Evolutionary conservation across 441 rosid genomes (phyloP).

Genomic region (Populus hybrid): DNA sequence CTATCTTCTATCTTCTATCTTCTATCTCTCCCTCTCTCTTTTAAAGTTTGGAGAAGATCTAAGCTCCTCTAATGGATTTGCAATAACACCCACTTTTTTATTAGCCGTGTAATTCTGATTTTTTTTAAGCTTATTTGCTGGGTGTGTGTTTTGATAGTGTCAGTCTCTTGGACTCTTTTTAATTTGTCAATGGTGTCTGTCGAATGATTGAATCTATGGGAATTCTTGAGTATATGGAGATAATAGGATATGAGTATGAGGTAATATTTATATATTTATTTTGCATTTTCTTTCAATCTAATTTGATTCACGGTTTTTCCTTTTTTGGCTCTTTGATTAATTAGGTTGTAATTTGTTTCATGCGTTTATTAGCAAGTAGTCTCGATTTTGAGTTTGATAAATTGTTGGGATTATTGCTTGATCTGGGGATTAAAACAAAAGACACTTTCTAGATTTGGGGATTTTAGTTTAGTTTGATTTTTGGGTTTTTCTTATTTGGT

Average conservation of each 20-base stretch:
- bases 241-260: slow-evolving; percentile 55
- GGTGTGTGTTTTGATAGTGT: slow-evolving; percentile 8
- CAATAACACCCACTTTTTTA: slow-evolving; percentile 32
- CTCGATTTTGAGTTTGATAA: slow-evolving; percentile 15
- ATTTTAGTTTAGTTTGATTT: slow-evolving; percentile 26
- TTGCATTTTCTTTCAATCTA: too few species aligned
- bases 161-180: too few species aligned
- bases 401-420: slow-evolving; percentile 17
- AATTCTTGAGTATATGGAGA: slow-evolving; percentile 34
- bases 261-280: slow-evolving; percentile 26
- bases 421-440: too few species aligned
- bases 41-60: too few species aligned
- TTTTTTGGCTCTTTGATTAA: too few species aligned
- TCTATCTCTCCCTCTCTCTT: too few species aligned
- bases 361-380: not conserved
- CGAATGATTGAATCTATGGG: slow-evolving; percentile 11
- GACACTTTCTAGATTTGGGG: too few species aligned
- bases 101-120: not conserved
- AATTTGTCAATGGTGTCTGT: slow-evolving; percentile 22
- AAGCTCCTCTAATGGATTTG: slow-evolving; percentile 39
- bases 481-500: slow-evolving; percentile 4
- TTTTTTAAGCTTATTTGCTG: not conserved
- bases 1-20: too few species aligned
- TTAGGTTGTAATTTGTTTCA: too few species aligned
- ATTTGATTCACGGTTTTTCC: too few species aligned